These are phyloP conservation scores for Boletus fagicola DNA, from an alignment of 768 basidiomycete species.

Conservation along the genomic window DNA sequence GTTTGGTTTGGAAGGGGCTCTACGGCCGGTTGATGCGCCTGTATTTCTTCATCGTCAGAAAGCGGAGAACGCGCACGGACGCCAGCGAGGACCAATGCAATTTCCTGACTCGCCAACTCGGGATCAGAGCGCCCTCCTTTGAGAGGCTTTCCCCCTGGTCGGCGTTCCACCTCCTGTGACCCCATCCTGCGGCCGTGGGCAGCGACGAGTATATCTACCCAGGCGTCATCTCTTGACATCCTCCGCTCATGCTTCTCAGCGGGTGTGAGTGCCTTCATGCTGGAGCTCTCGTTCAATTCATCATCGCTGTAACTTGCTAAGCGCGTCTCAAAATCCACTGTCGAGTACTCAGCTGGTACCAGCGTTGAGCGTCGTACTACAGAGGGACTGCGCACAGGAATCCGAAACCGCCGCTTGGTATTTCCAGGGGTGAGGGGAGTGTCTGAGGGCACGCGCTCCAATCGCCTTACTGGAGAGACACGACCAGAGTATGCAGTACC, in stretches of 20 bases:
- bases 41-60: constrained; percentile 43
- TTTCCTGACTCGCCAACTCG: constrained; percentile 70
- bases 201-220: constrained; percentile 85
- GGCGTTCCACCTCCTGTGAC: constrained; percentile 51
- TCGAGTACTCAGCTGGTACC: constrained; percentile 73
- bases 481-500: constrained; percentile 22
- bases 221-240: constrained; percentile 65
- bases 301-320: constrained; percentile 61
- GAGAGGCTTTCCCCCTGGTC: constrained; percentile 28
- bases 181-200: constrained; percentile 49
- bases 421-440: constrained; percentile 26
- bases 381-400: constrained; percentile 58
- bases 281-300: constrained; percentile 42
- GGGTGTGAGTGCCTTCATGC: constrained; percentile 40
- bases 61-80: constrained; percentile 38
- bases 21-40: constrained; percentile 20
- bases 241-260: constrained; percentile 41
- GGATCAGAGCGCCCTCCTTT: constrained; percentile 53
- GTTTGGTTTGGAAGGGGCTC: constrained; percentile 8
- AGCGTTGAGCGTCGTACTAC: constrained; percentile 47
- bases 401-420: constrained; percentile 54
- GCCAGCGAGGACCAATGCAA: constrained; percentile 66
- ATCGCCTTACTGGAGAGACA: constrained; percentile 16
- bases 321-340: constrained; percentile 80
- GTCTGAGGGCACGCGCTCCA: constrained; percentile 31